Evolutionary conservation across 2,329 filamentous ascomycete genomes (phyloP), one percentile per base, ranked within the genome.

Genomic region (Xylariaceae sp.): DNA sequence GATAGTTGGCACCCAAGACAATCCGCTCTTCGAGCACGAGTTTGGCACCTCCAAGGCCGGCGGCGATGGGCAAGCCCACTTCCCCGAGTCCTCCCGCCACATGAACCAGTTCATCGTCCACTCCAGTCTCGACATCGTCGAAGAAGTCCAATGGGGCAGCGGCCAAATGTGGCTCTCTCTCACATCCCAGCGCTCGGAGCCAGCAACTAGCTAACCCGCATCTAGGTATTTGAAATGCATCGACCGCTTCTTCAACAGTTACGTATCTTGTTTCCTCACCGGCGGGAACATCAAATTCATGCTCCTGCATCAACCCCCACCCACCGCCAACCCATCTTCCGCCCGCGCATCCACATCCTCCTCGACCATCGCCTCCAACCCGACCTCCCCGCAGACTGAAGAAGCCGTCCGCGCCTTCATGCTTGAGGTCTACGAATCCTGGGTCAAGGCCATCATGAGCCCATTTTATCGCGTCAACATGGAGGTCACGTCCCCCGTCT

Each of bases 51-150:
- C 90, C 39, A 97, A 97, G 73, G 88, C 91, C 64, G 92, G 93
- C 74, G 93, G 93, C 69, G 94, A 97, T 77, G 94, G 94, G 63
- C 80, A 91, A 69, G 83, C 93, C 55, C 88, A 89, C 67, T 97
- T 97, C 78, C 84, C 82, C 53, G 89, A 96, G 60, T 87, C 95
- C 66, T 88, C 93, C 49, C 86, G 90, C 58, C 90, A 96, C 71
- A 88, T 97, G 79, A 97, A 97, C 75, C 94, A 97, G 72, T 97
- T 99, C 76, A 90, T 97, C 68, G 85, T 96, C 31, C 93, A 99
- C 75, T 92, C 90, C 62, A 89, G 89, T 60, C 78, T 99, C 51
- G 94, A 99, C 71, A 90, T 97, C 42, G 89, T 96, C 47, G 94
- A 99, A 74, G 94, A 99, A 72, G 85, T 93, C 31, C 94, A 97